These are phyloP conservation scores for Inonotus hispidus DNA, from an alignment of 1,284 basidiomycete species.

Conservation along the genomic window DNA sequence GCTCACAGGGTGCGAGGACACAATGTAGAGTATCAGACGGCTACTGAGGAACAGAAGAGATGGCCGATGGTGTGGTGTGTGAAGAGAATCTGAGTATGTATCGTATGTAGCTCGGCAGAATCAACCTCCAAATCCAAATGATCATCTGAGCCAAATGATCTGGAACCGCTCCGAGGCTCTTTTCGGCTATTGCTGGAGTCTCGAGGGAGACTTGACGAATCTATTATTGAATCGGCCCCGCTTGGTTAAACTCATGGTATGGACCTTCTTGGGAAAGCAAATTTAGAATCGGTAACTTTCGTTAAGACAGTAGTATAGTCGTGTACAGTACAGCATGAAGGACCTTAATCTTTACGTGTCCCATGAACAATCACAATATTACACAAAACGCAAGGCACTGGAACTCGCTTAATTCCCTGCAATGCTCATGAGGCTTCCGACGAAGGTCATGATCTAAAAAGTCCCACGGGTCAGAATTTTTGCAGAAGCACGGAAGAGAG, in stretches of 20 bases:
- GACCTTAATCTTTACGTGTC: not conserved
- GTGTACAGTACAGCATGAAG: conserved; percentile 10
- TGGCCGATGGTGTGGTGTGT: conserved; percentile 13
- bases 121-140: too few species aligned
- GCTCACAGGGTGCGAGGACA: not conserved
- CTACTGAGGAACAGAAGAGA: conserved; percentile 1
- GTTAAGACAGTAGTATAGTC: not conserved
- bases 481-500: not conserved
- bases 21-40: not conserved
- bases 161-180: too few species aligned
- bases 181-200: too few species aligned
- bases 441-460: conserved; percentile 46
- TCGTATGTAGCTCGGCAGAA: too few species aligned
- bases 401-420: conserved; percentile 2
- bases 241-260: too few species aligned
- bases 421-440: conserved; percentile 40
- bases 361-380: not conserved
- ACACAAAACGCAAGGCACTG: not conserved
- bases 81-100: conserved; percentile 2
- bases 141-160: too few species aligned
- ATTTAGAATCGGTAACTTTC: not conserved
- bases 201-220: too few species aligned
- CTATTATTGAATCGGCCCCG: too few species aligned
- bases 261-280: too few species aligned
- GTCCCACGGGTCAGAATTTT: too few species aligned